These are phyloP conservation scores for Xylariaceae sp. DNA, from an alignment of 2,329 filamentous ascomycete genomes.

Conservation along the genomic window DNA sequence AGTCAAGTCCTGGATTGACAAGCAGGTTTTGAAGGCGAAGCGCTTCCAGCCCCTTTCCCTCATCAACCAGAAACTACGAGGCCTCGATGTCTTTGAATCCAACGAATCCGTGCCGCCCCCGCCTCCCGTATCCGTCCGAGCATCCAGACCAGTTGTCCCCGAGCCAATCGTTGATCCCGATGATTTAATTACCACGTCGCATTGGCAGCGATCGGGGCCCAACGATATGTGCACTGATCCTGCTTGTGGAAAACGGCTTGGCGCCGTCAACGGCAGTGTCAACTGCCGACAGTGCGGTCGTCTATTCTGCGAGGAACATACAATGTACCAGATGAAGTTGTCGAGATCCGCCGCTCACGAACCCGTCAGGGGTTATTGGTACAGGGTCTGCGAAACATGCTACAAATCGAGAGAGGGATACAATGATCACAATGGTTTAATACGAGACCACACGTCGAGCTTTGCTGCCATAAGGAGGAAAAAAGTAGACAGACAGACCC, in stretches of 20 bases:
- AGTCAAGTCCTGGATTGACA: slow-evolving; percentile 95
- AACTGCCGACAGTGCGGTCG: slow-evolving; percentile 93
- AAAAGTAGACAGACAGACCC: slow-evolving; percentile 75
- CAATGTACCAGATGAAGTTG: slow-evolving; percentile 99
- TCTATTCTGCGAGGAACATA: slow-evolving; percentile 94
- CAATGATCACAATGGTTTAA: slow-evolving; percentile 75
- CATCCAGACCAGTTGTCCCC: slow-evolving; percentile 33
- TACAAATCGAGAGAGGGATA: slow-evolving; percentile 96
- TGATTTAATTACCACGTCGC: slow-evolving; percentile 77
- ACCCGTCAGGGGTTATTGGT: slow-evolving; percentile 86
- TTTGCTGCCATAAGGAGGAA: slow-evolving; percentile 71
- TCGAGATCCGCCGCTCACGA: slow-evolving; percentile 86
- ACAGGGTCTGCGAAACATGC: slow-evolving; percentile 95
- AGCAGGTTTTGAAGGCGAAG: slow-evolving; percentile 89
- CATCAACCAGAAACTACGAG: slow-evolving; percentile 89
- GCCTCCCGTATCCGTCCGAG: slow-evolving; percentile 34
- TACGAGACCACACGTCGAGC: slow-evolving; percentile 65
- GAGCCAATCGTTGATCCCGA: slow-evolving; percentile 67
- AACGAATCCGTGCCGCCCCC: slow-evolving; percentile 61
- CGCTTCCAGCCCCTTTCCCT: slow-evolving; percentile 87
- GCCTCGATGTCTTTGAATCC: slow-evolving; percentile 88
- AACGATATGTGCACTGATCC: slow-evolving; percentile 85
- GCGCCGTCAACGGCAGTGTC: slow-evolving; percentile 74
- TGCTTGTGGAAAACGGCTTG: slow-evolving; percentile 73
- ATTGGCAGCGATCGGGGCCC: slow-evolving; percentile 78